phyloP scores from a whole-genome alignment of 805 yeast species.

The Metschnikowia lunata region DNA sequence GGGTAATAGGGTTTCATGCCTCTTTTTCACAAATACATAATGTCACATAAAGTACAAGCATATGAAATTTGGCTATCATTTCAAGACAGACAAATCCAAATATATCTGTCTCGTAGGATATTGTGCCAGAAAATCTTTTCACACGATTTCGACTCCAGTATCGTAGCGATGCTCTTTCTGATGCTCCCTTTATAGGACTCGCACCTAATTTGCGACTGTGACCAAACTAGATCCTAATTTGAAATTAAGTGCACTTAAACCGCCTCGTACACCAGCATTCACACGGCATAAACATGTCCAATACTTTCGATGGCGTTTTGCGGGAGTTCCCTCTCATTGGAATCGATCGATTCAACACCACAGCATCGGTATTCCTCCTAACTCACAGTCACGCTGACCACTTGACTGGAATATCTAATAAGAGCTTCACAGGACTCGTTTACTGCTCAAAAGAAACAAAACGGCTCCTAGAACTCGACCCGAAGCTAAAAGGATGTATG shows the following conservation, averaged over 20 bases:
- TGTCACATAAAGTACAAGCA: no score
- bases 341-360: conserved; percentile 31
- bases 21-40: no score
- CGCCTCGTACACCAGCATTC: no score
- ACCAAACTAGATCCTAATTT: no score
- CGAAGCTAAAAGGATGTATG: conserved; percentile 16
- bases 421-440: conserved; percentile 37
- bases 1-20: no score
- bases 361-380: conserved; percentile 28
- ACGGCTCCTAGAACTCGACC: conserved; percentile 19
- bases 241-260: no score
- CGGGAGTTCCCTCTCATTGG: conserved; percentile 47
- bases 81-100: no score
- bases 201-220: conserved; percentile 4
- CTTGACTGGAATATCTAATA: conserved; percentile 41
- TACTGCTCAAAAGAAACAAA: conserved; percentile 46
- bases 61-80: no score
- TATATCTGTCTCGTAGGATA: no score
- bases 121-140: no score
- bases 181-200: neutral
- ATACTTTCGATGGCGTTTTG: conserved; percentile 40
- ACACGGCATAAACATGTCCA: conserved; percentile 8
- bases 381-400: conserved; percentile 58
- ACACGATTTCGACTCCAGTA: no score
- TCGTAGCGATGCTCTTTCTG: no score